Conservation (phyloP, 1,284 basidiomycete species). For the Cryptococcus depauperatus region DNA sequence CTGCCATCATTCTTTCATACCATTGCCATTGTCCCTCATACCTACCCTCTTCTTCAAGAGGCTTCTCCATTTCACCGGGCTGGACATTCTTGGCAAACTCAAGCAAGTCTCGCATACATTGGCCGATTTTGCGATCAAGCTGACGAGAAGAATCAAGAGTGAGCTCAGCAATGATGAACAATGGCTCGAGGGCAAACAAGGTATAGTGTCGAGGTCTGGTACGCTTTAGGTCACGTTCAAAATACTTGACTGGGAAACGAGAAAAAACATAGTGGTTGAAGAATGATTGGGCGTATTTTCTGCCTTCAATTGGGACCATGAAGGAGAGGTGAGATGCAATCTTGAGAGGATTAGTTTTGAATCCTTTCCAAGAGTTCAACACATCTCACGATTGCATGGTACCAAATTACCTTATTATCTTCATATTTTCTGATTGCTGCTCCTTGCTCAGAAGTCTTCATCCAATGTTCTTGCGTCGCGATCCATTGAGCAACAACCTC, state of each 20-base stretch:
- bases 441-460: conserved; percentile 24
- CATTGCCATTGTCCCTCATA: conserved; percentile 19
- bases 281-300: conserved; percentile 5
- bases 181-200: conserved; percentile 29
- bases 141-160: conserved; percentile 2
- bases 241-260: conserved; percentile 14
- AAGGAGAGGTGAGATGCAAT: conserved; percentile 21
- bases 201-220: conserved; percentile 28
- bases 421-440: conserved; percentile 12
- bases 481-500: conserved; percentile 19
- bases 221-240: conserved; percentile 19
- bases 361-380: background rate
- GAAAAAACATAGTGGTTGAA: conserved; percentile 4
- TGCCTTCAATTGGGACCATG: conserved; percentile 10
- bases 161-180: conserved; percentile 21
- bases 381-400: conserved; percentile 26
- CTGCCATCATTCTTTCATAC: conserved; percentile 22
- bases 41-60: conserved; percentile 20
- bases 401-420: conserved; percentile 32
- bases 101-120: conserved; percentile 14
- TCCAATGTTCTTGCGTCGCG: conserved; percentile 23
- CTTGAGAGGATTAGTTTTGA: conserved; percentile 4
- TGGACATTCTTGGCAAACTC: conserved; percentile 15
- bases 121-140: conserved; percentile 1
- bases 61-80: conserved; percentile 21